Percentiles rank a stretch among this genome's conserved stretches.
phyloP scores from a whole-genome alignment of 306 rosid genomes.

The Prunus salicina region DNA sequence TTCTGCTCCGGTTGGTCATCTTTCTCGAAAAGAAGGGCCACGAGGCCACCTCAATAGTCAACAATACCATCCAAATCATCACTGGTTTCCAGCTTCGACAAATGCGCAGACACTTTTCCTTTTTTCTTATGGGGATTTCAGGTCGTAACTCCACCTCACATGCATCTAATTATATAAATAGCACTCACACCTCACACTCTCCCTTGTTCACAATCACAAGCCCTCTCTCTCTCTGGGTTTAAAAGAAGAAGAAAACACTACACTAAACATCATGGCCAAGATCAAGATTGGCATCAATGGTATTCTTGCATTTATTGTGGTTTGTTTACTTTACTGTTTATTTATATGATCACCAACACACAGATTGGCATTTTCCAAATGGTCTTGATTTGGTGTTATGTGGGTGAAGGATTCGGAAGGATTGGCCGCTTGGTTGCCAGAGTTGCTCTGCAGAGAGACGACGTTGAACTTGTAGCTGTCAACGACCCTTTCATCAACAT shows the following conservation, averaged over 20 bases:
- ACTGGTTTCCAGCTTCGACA: background rate
- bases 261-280: conserved; percentile 42
- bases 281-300: conserved; percentile 85
- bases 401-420: conserved; percentile 60
- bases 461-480: conserved; percentile 61
- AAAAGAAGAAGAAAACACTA: too few relatives aligned
- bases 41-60: background rate
- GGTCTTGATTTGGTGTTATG: background rate
- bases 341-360: background rate
- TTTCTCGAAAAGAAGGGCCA: conserved; percentile 5
- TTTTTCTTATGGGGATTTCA: too few relatives aligned
- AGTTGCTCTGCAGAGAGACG: conserved; percentile 62
- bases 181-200: background rate
- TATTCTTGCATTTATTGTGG: conserved; percentile 4
- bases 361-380: background rate
- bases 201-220: background rate
- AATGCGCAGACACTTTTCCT: background rate
- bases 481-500: conserved; percentile 58
- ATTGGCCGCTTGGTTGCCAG: conserved; percentile 68
- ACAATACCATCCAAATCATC: background rate
- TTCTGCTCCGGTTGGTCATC: conserved; percentile 5
- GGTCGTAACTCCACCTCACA: too few relatives aligned
- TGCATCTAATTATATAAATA: background rate
- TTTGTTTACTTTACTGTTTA: background rate
- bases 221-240: background rate